phyloP scores from a whole-genome alignment of 2,329 filamentous ascomycete species.

The Drechmeria coniospora region DNA sequence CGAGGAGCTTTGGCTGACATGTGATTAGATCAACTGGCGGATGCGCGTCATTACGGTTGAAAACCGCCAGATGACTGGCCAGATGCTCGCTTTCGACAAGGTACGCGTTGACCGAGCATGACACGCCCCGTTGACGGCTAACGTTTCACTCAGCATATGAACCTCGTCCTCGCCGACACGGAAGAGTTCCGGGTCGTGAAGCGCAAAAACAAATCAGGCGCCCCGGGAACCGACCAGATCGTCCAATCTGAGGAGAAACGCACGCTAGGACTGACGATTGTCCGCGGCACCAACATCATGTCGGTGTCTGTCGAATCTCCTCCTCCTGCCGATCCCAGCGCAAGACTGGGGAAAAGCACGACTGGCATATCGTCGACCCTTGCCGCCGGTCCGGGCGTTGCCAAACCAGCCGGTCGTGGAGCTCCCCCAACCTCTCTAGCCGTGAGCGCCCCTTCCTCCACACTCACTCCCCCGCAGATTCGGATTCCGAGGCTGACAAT shows the following conservation, averaged over 20 bases:
- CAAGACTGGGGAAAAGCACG: conserved; percentile 67
- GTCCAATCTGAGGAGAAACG: conserved; percentile 93
- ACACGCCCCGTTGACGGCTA: conserved; percentile 3
- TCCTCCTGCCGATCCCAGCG: conserved; percentile 82
- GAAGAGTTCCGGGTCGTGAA: conserved; percentile 93
- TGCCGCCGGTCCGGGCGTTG: conserved; percentile 73
- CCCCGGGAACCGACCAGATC: conserved; percentile 48
- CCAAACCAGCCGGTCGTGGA: conserved; percentile 80
- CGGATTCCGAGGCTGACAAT: conserved; percentile 7
- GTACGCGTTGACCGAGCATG: conserved; percentile 26
- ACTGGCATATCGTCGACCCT: conserved; percentile 56
- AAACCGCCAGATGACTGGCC: conserved; percentile 88
- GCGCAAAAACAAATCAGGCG: conserved; percentile 61
- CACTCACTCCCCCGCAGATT: not conserved
- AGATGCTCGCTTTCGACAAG: conserved; percentile 98
- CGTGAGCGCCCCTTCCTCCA: conserved; percentile 25
- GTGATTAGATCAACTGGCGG: conserved; percentile 83
- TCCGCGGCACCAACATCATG: conserved; percentile 88
- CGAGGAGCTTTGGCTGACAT: conserved; percentile 2
- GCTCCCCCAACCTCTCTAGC: conserved; percentile 59
- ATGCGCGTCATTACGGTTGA: conserved; percentile 96
- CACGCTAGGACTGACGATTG: conserved; percentile 86
- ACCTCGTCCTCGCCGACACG: conserved; percentile 93
- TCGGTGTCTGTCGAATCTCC: conserved; percentile 92
- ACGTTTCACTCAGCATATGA: conserved; percentile 64